These are phyloP conservation scores for Schrenkiella parvula DNA, from an alignment of 345 rosid genomes.

Conservation along the genomic window DNA sequence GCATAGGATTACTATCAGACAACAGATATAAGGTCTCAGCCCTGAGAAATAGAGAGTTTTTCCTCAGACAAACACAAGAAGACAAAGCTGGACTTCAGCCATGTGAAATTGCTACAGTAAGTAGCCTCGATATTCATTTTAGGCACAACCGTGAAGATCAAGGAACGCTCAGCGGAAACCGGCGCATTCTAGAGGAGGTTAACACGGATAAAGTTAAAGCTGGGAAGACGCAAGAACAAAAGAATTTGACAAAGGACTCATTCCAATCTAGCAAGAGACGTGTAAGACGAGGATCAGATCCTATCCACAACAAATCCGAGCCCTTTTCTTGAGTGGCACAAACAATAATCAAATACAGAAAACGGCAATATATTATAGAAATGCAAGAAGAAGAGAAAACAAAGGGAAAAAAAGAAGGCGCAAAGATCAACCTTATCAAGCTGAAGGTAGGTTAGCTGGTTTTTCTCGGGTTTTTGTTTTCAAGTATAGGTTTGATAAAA, in stretches of 20 bases:
- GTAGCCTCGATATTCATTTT: conserved; percentile 29
- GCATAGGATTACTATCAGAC: conserved; percentile 49
- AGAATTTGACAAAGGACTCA: conserved; percentile 41
- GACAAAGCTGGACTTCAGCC: conserved; percentile 28
- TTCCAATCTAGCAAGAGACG: conserved; percentile 68
- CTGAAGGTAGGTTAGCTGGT: conserved; percentile 38
- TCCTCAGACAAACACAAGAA: conserved; percentile 32
- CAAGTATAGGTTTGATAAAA: conserved; percentile 31
- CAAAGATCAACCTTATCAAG: conserved; percentile 26
- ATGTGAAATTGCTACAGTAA: conserved; percentile 37
- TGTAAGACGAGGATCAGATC: conserved; percentile 77
- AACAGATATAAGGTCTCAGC: conserved; percentile 44
- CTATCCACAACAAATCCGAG: conserved; percentile 71
- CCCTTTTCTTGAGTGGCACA: conserved; percentile 23
- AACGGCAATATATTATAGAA: conserved; percentile 32
- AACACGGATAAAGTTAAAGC: conserved; percentile 33
- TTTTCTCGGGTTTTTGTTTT: conserved; percentile 29
- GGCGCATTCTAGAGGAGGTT: conserved; percentile 40
- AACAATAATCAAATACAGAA: conserved; percentile 33
- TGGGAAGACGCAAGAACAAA: conserved; percentile 33
- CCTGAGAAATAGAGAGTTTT: conserved; percentile 40
- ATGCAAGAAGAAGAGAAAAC: conserved; percentile 25
- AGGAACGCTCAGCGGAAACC: conserved; percentile 21
- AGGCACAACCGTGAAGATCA: conserved; percentile 31
- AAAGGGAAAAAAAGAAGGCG: background rate